Evolutionary conservation across 164 flowering plant species (phyloP).

Genomic region (Vitis labrusca): DNA sequence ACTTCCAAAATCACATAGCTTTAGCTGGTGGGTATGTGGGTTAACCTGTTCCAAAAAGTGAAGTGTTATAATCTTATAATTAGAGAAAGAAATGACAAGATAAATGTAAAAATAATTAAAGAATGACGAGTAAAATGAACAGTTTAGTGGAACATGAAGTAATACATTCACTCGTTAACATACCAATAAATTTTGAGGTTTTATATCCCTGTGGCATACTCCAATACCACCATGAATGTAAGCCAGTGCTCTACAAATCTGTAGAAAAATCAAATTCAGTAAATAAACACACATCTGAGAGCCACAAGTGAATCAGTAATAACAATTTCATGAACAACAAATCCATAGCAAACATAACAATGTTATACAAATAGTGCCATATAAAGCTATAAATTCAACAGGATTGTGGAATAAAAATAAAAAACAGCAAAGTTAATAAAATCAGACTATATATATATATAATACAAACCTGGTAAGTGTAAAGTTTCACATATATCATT

Average conservation of each 20-base stretch:
- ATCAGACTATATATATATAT: neutral
- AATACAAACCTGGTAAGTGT: slow-evolving; percentile 48
- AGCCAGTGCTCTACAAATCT: slow-evolving; percentile 62
- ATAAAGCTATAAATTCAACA: neutral
- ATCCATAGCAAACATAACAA: neutral
- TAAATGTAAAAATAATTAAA: too few species aligned
- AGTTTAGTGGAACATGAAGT: neutral
- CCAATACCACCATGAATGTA: slow-evolving; percentile 60
- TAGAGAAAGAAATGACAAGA: too few species aligned
- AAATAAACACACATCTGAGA: too few species aligned
- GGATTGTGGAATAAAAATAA: neutral
- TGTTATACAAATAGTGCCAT: slow-evolving; percentile 13
- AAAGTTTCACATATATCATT: slow-evolving; percentile 53
- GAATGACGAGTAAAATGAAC: neutral
- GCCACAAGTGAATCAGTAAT: neutral
- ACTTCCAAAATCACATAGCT: slow-evolving; percentile 69
- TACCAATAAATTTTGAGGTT: slow-evolving; percentile 72
- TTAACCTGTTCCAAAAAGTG: slow-evolving; percentile 41
- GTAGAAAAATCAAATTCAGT: neutral
- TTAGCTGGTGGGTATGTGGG: slow-evolving; percentile 65
- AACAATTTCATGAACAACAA: neutral
- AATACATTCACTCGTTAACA: neutral
- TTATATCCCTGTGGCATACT: slow-evolving; percentile 72
- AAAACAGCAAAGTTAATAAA: neutral
- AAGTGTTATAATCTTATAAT: too few species aligned